Base-by-base conservation (phyloP, 805 yeast genomes). In the Pichia insulana region DNA sequence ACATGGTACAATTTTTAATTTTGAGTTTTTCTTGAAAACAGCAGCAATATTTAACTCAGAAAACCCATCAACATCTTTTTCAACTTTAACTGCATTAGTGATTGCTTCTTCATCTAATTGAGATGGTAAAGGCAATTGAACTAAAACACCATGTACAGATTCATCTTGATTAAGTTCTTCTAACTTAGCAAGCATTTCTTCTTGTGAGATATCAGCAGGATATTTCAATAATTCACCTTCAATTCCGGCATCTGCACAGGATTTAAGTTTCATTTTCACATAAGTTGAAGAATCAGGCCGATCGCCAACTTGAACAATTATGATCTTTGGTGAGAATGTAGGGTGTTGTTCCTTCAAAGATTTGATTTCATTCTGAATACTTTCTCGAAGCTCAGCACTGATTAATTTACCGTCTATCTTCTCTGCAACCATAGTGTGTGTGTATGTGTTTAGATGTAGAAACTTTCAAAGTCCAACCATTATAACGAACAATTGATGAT, bases 51-150 rank as follows among this genome's bases (percentile, higher is more conserved):
- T 92, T 55, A 70, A 73, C 43, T 88, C 78, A 34, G 89, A 92
- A 56, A 90, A 92, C 2, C 98, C 98, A 62, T 90, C 98, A 37
- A 92, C 96, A 56, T 90, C 98, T 66, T 90, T 90, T 35, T 73
- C 78, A 13, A 84, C 74, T 10, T 71, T 64, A n/a, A 90, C 97
- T 2, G 88, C 72, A 55, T 81, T 78, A 37, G 97, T 92, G 51
- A 92, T 71, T 37, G 64, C 62, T 36, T 82, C 78, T 67, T 90
- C 97, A 58, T 84, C 76, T 45, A 89, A 69, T 56, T 80, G 84
- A 26, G 65, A 61, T 28, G 97, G 98, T 44, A 90, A 68, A 4
- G 98, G 98, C 50, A 90, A 73, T 68, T 89, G 98, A 43, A 90
- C 81, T 47, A 90, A 70, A 25, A 90, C 68, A 39, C 98, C 98